A percentile compares a stretch with the other conserved stretches of the same genome.
phyloP scores from a whole-genome alignment of 352 stramenopile species.

The Thraustochytrium sp. region DNA sequence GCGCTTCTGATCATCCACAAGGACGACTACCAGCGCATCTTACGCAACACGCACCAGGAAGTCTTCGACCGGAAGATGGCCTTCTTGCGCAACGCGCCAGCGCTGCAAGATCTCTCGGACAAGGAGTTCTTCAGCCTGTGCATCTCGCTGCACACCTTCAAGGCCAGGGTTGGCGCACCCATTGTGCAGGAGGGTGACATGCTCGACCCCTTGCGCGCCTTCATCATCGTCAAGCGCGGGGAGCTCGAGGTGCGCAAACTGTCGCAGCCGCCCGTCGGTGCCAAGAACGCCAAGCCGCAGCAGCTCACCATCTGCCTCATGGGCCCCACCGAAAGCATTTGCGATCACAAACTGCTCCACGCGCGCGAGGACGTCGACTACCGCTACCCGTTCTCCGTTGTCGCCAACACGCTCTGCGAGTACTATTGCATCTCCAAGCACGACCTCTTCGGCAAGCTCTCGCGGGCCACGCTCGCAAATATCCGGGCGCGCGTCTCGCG shows the following conservation, averaged over 20 bases:
- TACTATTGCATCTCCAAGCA: conserved; percentile 42
- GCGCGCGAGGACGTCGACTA: neutral
- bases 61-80: conserved; percentile 8
- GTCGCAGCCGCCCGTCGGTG: no score
- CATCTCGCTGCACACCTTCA: conserved; percentile 1
- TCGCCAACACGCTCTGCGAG: conserved; percentile 26
- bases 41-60: conserved; percentile 21
- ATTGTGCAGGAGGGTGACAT: neutral
- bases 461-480: neutral
- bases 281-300: neutral
- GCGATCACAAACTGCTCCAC: neutral
- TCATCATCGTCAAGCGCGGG: conserved; percentile 35
- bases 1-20: conserved; percentile 26
- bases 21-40: conserved; percentile 6
- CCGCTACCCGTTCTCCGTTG: conserved; percentile 3
- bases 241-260: conserved; percentile 26
- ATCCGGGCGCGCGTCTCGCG: neutral
- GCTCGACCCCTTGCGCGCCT: conserved; percentile 9
- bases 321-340: conserved; percentile 4
- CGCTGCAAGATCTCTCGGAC: conserved; percentile 10
- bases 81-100: neutral
- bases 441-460: conserved; percentile 33
- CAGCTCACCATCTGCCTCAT: conserved; percentile 2
- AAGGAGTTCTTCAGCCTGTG: conserved; percentile 33
- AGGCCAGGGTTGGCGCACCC: neutral